Evolutionary conservation across 2,329 filamentous ascomycete genomes (phyloP).

Genomic region (Aureobasidium lini): DNA sequence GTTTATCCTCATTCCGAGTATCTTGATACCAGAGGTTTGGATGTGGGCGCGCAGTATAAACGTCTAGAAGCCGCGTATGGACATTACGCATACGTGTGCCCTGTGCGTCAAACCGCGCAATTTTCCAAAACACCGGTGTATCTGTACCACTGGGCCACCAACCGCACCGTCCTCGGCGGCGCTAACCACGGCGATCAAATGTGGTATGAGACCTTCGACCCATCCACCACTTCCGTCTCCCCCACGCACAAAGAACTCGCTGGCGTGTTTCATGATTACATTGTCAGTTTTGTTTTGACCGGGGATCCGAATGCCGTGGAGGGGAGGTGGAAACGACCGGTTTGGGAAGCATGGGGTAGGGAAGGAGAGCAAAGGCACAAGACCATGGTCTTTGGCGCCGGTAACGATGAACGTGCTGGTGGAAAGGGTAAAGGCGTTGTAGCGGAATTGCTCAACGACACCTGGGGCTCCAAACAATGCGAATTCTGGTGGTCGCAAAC

Average conservation of each 20-base stretch:
- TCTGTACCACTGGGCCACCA: constrained; percentile 54
- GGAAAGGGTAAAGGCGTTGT: constrained; percentile 34
- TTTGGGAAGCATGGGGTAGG: constrained; percentile 21
- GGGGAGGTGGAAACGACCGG: constrained; percentile 19
- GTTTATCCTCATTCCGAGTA: constrained; percentile 36
- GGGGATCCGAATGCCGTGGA: constrained; percentile 25
- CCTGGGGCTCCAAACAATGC: constrained; percentile 43
- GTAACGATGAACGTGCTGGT: constrained; percentile 48
- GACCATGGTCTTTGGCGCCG: constrained; percentile 50
- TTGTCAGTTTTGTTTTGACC: constrained; percentile 27
- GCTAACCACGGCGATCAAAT: constrained; percentile 31
- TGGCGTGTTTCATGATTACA: constrained; percentile 25
- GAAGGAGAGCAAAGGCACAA: constrained; percentile 1
- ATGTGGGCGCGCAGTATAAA: constrained; percentile 45
- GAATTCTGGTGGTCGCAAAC: constrained; percentile 51
- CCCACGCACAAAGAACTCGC: constrained; percentile 26
- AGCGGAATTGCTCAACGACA: constrained; percentile 37
- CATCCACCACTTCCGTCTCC: constrained; percentile 19
- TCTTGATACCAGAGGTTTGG: constrained; percentile 31
- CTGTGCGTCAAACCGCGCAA: constrained; percentile 52
- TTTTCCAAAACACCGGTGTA: constrained; percentile 35
- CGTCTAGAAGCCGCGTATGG: constrained; percentile 55
- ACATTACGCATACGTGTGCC: constrained; percentile 58
- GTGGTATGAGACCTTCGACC: constrained; percentile 27
- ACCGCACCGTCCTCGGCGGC: constrained; percentile 29